Percentiles rank a stretch among this genome's conserved stretches.
phyloP scores from a whole-genome alignment of 768 basidiomycete species.

The Lactarius hatsudake region DNA sequence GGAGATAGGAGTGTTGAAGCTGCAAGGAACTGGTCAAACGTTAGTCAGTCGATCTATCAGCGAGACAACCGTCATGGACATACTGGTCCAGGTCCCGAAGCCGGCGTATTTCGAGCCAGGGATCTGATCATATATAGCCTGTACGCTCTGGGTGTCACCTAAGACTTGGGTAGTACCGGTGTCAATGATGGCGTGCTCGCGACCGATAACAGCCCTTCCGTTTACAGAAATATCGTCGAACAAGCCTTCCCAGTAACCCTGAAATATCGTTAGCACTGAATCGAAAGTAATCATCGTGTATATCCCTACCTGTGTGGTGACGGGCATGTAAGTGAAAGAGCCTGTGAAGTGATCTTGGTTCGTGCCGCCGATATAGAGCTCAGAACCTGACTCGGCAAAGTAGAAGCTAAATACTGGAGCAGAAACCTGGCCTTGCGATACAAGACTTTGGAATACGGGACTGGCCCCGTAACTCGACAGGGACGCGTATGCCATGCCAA shows the following conservation, averaged over 20 bases:
- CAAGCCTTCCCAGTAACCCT: constrained; percentile 27
- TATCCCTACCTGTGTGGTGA: constrained; percentile 3
- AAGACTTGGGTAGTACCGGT: constrained; percentile 34
- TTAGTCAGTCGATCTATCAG: not conserved
- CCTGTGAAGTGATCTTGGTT: constrained; percentile 20
- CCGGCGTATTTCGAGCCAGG: not conserved
- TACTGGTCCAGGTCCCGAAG: not conserved
- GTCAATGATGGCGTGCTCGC: constrained; percentile 33
- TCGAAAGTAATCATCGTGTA: constrained; percentile 12
- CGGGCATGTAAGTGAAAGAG: constrained; percentile 13
- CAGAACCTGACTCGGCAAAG: constrained; percentile 42
- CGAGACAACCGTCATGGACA: not conserved
- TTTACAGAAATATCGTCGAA: constrained; percentile 31
- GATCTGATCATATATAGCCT: not conserved
- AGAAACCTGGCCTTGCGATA: constrained; percentile 36
- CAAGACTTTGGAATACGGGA: constrained; percentile 41
- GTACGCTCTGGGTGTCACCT: constrained; percentile 16
- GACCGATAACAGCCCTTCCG: constrained; percentile 18
- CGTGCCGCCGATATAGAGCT: constrained; percentile 30
- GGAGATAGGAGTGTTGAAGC: too few species aligned
- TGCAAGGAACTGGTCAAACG: not conserved
- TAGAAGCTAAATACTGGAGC: constrained; percentile 49
- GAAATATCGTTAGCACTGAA: constrained; percentile 30
- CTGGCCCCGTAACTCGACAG: constrained; percentile 29
- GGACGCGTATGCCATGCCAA: constrained; percentile 39